Base-by-base conservation (phyloP, 2,329 filamentous ascomycete genomes). In the Chalaropsis thielavioides region DNA sequence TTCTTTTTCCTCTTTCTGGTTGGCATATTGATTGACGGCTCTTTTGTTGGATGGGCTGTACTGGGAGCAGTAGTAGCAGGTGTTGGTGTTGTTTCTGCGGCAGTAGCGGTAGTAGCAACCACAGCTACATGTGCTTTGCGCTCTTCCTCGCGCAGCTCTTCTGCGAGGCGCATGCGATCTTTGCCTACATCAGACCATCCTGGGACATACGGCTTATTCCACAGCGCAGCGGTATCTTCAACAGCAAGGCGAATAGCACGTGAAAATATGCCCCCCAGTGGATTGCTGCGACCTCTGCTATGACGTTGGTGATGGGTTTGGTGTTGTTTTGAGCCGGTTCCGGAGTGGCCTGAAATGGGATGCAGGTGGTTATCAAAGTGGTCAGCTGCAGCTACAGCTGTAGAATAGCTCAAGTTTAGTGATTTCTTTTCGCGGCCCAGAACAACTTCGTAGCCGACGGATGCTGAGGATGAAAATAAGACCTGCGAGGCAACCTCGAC, bases 401-500 rank as follows among this genome's bases (percentile, higher is more conserved):
- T 76, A 2, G 77, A 74, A 63, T 76, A 78, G 65, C 76, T 87
- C 22, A 92, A 75, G 66, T 84, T 87, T 58, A 96, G 74, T 51
- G 90, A 94, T 72, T 90, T 89, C 72, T 90, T 84, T 73, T 99
- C 92, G 64, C 92, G 83, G 35, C 89, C 90, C 40, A 99, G 80
- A 43, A 96, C 75, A 27, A 99, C 74, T 73, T 99, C 94, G 73
- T 90, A 99, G 69, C 87, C 85, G 2, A 97, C 92, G 13, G 87
- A 86, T 0, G 92, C 94, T 40, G 89, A 91, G 35, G 83, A 85
- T 1, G 94, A 97, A 74, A 99, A 99, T 60, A 99, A 84, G 68
- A 97, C 89, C 75, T 99, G 94, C 17, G 90, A 95, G 44, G 90
- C 79, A 56, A 99, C 83, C 75, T 99, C 94, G 58, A 99, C 83